Evolutionary conservation across 1,284 basidiomycete species (phyloP).

Genomic region (Tilletia caries): DNA sequence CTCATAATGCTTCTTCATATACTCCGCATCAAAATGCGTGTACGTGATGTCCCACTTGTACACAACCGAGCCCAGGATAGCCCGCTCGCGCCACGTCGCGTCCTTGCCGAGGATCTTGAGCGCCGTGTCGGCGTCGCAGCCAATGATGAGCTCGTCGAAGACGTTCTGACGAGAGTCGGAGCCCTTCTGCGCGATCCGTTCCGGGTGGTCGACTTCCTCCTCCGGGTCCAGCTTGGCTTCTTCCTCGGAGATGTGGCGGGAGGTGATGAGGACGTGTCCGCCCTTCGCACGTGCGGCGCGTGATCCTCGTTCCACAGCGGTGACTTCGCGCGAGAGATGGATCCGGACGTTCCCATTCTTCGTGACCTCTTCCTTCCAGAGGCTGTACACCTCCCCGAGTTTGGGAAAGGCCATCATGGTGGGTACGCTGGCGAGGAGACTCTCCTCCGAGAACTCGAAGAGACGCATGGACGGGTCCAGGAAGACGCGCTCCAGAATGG

Average conservation of each 20-base stretch:
- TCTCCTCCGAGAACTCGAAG: slow-evolving; percentile 39
- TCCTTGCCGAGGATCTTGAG: slow-evolving; percentile 62
- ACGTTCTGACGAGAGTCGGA: slow-evolving; percentile 53
- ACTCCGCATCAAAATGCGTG: slow-evolving; percentile 62
- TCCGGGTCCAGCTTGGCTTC: slow-evolving; percentile 24
- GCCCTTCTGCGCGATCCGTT: slow-evolving; percentile 17
- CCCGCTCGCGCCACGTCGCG: slow-evolving; percentile 63
- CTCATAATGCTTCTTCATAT: slow-evolving; percentile 60
- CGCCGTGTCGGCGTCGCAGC: slow-evolving; percentile 63
- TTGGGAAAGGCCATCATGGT: slow-evolving; percentile 57
- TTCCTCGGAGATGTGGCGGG: slow-evolving; percentile 29
- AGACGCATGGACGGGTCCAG: slow-evolving; percentile 62
- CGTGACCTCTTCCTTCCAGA: slow-evolving; percentile 58
- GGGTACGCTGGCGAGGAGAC: slow-evolving; percentile 56
- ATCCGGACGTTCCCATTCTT: slow-evolving; percentile 58
- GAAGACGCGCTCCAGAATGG: slow-evolving; percentile 63
- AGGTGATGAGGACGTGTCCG: slow-evolving; percentile 36
- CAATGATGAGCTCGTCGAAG: slow-evolving; percentile 66
- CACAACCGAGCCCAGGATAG: slow-evolving; percentile 64
- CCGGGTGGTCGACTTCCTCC: slow-evolving; percentile 11
- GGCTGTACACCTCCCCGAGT: slow-evolving; percentile 59
- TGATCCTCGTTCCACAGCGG: slow-evolving; percentile 52
- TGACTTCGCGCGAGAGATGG: slow-evolving; percentile 58
- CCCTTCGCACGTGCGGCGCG: slow-evolving; percentile 29
- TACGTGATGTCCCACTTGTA: slow-evolving; percentile 61